Evolutionary conservation across 192 early-diverging fungal species (phyloP), one percentile per base, ranked within the genome.

Genomic region (Linnemannia schmuckeri): DNA sequence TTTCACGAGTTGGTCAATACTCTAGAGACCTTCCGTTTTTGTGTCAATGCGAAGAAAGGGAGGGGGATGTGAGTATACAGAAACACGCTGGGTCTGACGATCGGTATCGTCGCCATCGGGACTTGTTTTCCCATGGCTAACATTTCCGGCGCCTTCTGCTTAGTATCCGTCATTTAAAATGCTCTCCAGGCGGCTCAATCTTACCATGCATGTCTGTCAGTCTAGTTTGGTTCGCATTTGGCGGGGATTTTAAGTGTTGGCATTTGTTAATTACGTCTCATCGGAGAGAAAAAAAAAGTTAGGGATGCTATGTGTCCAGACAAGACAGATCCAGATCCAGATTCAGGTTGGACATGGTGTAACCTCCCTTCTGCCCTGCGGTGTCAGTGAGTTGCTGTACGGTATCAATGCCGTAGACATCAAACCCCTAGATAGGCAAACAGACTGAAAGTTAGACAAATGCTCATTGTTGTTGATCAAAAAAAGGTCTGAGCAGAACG

Each of bases 401-500:
- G 9, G n/a, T 27, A n/a, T 24, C 24, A n/a, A 24, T 9, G 30
- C 61, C 13, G 27, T 33, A 3, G 61, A 33, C 27, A 66, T 66
- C 18, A 17, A 18, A 18, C 18, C 17, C 20, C 18, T 6, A 52
- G 61, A 66, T 30, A 33, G 61, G 12, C 27, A 66, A 66, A 30
- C 57, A 30, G 27, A 9, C 27, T 24, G n/a, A 63, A 27, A 63
- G 57, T 33, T 63, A 63, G 57, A 15, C 30, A 33, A 33, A 33
- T 13, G 61, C 61, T 33, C 30, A 33, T 10, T 35, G 49, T 12
- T 27, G 61, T 61, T 61, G 61, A 33, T 33, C 61, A 66, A 35
- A 66, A 66, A 66, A 33, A 33, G 61, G 61, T 66, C 61, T 66
- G 61, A 66, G 61, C 61, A 66, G 61, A 52, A 4, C 49, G 18